Base-by-base conservation (phyloP, 768 basidiomycete genomes). In the Mycena polygramma region DNA sequence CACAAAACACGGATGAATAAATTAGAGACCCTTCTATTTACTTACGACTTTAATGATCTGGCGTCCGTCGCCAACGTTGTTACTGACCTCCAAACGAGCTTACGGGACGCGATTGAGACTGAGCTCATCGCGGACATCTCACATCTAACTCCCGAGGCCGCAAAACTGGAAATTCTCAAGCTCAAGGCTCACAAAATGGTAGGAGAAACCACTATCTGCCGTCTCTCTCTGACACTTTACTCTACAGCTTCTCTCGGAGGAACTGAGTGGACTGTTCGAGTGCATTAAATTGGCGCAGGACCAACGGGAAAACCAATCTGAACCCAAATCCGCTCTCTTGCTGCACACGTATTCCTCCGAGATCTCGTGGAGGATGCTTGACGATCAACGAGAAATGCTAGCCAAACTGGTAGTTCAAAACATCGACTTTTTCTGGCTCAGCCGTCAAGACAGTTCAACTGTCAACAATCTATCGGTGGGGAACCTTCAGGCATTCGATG, bases 291-390 rank as follows among this genome's bases (percentile, higher is more conserved):
- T 93, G 60, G 93, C 92, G 39, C 94, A 95, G 78, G 93, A 94
- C 75, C 90, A 92, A 72, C 87, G 82, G 57, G 89, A 89, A 72
- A 86, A 89, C 71, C 87, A 81, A 66, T 85, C 88, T 7, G 92
- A 93, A 72, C 89, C 91, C 72, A 94, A 94, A 75, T 93, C 93
- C 1, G 94, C 95, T 2, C 84, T 96, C 54, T 86, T 94, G 60
- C 81, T 97, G 37, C 91, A 94, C 69, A 92, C 95, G 0, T 91
- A 90, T 8, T 95, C 95, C 0, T 88, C 90, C 8, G 93, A 96
- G 78, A 91, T 99, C 54, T 95, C 94, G 0, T 99, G 96, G 96
- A 87, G 87, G 68, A 96, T 98, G 94, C 81, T 97, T 19, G 92
- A 92, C 75, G 88, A 91, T 53, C 82, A 88, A 48, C 83, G 87